A percentile compares a stretch with the other conserved stretches of the same genome.
These are phyloP conservation scores for Pseudogymnoascus sp. DNA, from an alignment of 2,329 filamentous ascomycete species.

Conservation along the genomic window DNA sequence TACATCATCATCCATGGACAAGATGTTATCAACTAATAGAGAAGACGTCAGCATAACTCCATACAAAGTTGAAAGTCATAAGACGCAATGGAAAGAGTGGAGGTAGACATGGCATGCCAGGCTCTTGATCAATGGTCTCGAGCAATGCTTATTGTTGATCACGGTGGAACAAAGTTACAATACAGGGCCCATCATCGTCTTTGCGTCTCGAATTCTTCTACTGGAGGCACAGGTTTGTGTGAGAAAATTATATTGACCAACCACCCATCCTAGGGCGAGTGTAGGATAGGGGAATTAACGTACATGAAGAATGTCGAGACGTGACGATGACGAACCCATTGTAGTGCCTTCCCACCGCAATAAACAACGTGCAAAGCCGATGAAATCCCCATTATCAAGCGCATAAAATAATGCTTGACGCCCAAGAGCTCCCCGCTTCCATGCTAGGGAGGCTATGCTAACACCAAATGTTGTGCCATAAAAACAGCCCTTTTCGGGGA, in stretches of 20 bases:
- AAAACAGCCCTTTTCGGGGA: constrained; percentile 26
- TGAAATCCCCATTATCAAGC: constrained; percentile 18
- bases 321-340: constrained; percentile 64
- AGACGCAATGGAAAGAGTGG: not conserved
- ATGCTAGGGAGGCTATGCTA: constrained; percentile 36
- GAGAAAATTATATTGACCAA: constrained; percentile 44
- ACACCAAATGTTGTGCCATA: constrained; percentile 31
- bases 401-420: constrained; percentile 23
- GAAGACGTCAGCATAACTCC: constrained; percentile 19
- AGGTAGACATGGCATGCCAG: constrained; percentile 1
- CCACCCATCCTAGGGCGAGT: constrained; percentile 27
- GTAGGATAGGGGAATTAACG: constrained; percentile 45
- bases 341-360: constrained; percentile 20
- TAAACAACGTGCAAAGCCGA: constrained; percentile 18
- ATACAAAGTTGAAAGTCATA: not conserved
- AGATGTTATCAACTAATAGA: constrained; percentile 52
- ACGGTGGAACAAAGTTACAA: constrained; percentile 35
- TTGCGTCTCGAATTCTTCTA: constrained; percentile 32
- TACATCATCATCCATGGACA: constrained; percentile 51
- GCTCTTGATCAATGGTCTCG: constrained; percentile 15
- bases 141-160: constrained; percentile 12
- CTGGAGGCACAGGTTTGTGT: constrained; percentile 33
- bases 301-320: constrained; percentile 52
- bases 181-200: constrained; percentile 56
- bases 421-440: constrained; percentile 30